Conservation (phyloP, 2,329 filamentous ascomycete species). For the Nemania diffusa region DNA sequence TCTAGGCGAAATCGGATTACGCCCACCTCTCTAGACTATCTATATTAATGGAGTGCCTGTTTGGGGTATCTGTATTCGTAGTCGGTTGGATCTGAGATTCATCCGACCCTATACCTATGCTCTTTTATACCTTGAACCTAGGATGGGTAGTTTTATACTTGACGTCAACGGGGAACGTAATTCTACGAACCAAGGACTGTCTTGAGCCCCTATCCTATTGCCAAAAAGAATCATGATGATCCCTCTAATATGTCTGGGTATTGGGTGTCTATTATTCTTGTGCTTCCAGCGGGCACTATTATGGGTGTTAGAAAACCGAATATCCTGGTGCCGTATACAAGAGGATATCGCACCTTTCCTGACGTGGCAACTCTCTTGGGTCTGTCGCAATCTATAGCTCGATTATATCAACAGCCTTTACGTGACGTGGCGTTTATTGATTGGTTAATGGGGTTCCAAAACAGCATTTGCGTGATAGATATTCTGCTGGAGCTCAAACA, state of each 20-base stretch:
- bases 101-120: background rate
- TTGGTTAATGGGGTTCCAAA: background rate
- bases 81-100: background rate
- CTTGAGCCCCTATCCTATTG: background rate
- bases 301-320: conserved; percentile 15
- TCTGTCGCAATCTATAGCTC: background rate
- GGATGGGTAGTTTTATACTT: background rate
- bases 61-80: background rate
- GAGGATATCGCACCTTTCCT: conserved; percentile 21
- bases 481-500: conserved; percentile 32
- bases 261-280: background rate
- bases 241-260: background rate
- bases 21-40: background rate
- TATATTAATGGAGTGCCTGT: background rate
- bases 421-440: background rate
- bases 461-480: background rate
- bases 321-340: background rate
- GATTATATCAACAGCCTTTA: background rate
- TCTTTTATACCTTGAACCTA: background rate
- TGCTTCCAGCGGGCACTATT: conserved; percentile 9
- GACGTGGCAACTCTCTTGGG: background rate
- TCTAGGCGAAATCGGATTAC: background rate
- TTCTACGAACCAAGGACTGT: background rate
- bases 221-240: background rate
- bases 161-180: background rate